These are phyloP conservation scores for Cladophialophora bantiana DNA, from an alignment of 2,329 filamentous ascomycete genomes.

Conservation along the genomic window DNA sequence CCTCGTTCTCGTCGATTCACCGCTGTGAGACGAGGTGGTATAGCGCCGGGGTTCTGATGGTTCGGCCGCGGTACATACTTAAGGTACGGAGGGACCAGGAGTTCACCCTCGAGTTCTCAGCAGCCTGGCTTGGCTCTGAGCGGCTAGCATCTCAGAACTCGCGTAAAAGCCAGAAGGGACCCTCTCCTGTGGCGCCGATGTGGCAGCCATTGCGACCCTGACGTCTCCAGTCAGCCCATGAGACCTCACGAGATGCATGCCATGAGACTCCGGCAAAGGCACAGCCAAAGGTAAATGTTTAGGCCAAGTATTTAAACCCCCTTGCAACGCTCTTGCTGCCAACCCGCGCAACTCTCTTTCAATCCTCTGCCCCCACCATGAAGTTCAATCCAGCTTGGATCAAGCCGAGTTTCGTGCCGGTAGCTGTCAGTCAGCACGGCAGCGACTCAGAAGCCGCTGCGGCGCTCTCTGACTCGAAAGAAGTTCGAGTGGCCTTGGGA, in stretches of 20 bases:
- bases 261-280: not conserved
- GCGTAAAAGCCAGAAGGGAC: not conserved
- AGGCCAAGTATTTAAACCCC: not conserved
- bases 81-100: not conserved
- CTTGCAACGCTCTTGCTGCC: not conserved
- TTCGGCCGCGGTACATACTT: no score
- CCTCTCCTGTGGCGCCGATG: not conserved
- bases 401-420: conserved; percentile 11
- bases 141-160: not conserved
- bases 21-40: no score
- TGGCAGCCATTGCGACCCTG: not conserved
- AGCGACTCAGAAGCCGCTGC: conserved; percentile 11
- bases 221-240: not conserved
- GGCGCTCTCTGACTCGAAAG: conserved; percentile 1
- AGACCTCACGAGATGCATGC: not conserved
- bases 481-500: not conserved
- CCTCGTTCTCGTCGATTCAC: no score
- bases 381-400: conserved; percentile 13
- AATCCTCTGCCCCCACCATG: conserved; percentile 7
- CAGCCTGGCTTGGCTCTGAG: not conserved
- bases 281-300: not conserved
- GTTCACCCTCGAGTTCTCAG: not conserved
- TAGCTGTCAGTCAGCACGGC: conserved; percentile 1
- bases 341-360: not conserved
- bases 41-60: no score